Evolutionary conservation across 164 flowering plant species (phyloP).

Genomic region (Dillenia turbinata): DNA sequence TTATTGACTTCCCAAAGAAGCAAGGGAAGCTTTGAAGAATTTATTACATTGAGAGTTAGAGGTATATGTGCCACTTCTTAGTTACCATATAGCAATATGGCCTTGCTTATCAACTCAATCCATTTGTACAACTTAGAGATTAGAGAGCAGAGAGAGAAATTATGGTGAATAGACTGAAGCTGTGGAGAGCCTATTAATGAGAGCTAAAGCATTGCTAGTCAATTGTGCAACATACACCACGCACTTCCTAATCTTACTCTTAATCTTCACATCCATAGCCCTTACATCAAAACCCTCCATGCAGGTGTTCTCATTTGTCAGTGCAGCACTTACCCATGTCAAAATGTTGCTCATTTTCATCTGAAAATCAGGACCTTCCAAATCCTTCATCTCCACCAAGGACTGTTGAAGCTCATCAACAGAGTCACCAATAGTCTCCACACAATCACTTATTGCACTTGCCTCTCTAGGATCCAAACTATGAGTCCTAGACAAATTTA

Average conservation of each 20-base stretch:
- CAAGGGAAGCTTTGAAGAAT: no score
- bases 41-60: no score
- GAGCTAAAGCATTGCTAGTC: slow-evolving; percentile 54
- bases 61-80: no score
- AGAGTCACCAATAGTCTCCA: slow-evolving; percentile 38
- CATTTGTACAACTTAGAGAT: no score
- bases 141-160: no score
- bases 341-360: slow-evolving; percentile 35
- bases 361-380: slow-evolving; percentile 28
- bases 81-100: no score
- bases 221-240: slow-evolving; percentile 30
- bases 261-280: slow-evolving; percentile 17
- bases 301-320: slow-evolving; percentile 58
- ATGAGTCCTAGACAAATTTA: slow-evolving; percentile 11
- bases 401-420: slow-evolving; percentile 44
- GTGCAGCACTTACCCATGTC: slow-evolving; percentile 69
- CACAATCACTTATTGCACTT: slow-evolving; percentile 39
- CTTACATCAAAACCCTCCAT: slow-evolving; percentile 41
- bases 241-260: slow-evolving; percentile 20
- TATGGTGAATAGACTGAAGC: no score
- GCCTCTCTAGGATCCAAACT: slow-evolving; percentile 29
- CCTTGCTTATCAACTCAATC: no score
- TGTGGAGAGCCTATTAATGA: slow-evolving; percentile 23
- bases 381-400: slow-evolving; percentile 32
- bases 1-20: no score